Base-by-base conservation (phyloP, 192 early-diverging fungal genomes). In the Backusella australiensis region DNA sequence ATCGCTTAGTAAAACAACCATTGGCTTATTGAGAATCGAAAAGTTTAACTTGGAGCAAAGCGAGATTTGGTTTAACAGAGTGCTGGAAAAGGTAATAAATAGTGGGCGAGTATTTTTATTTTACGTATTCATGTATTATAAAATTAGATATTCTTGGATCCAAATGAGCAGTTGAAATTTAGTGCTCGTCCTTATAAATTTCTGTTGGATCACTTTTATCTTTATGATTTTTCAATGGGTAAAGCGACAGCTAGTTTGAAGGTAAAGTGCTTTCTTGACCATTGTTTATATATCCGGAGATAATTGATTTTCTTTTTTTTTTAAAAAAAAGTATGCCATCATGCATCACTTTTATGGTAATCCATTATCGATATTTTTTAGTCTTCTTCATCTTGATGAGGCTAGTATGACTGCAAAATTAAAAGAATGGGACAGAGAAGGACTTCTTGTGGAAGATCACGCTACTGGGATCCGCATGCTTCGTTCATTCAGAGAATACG, bases 311-410 rank as follows among this genome's bases (percentile, higher is more conserved):
- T 49, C 0, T n/a, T 49, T 6, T 6, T 12, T 42, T 12, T 42
- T 42, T 2, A 12, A 3, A 52, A 39, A 39, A 34, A 82, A 97
- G 89, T 97, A 93, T 80, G 89, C 93, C 0, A 77, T 92, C 17
- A 95, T 96, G 94, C 92, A 94, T 75, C 91, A 95, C 77, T 98
- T 88, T 75, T 97, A 93, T 74, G 86, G 90, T 0, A 95, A 95
- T 77, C 94, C 96, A 3, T 88, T 97, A 65, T 94, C 92, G 76
- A 71, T 72, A 14, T 80, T 83, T 36, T 73, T 79, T 17, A 34
- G 52, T 26, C 39, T 76, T 14, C 46, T 74, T 39, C 53, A 19
- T 11, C 35, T 14, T 38, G 44, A 56, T 52, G 7, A 44, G 32
- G 4, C 38, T 34, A 21, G 34, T 29, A 66, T 56, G 65, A 49